Conservation (phyloP, 192 early-diverging fungal species). For the Phycomyces blakesleeanus region DNA sequence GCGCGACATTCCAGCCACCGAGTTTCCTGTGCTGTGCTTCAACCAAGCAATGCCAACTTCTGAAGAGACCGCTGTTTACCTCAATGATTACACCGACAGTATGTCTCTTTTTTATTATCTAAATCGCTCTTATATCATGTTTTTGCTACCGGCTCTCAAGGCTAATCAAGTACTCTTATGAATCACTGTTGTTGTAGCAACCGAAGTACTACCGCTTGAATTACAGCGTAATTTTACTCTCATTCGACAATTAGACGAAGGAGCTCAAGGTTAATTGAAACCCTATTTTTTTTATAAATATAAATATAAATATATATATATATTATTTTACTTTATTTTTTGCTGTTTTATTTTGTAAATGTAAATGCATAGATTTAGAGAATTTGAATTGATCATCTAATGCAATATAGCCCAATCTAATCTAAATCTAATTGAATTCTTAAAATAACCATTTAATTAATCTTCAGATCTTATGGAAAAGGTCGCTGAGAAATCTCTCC, state of each 20-base stretch:
- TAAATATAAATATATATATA: too few relatives aligned
- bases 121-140: too few relatives aligned
- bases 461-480: slow-evolving; percentile 57
- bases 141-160: too few relatives aligned
- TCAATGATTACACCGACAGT: slow-evolving; percentile 9
- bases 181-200: slow-evolving; percentile 34
- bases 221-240: slow-evolving; percentile 81
- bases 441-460: too few relatives aligned
- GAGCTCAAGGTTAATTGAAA: slow-evolving; percentile 48
- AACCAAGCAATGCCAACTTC: not conserved
- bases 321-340: too few relatives aligned
- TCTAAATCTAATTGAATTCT: too few relatives aligned
- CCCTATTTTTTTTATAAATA: too few relatives aligned
- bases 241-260: slow-evolving; percentile 87
- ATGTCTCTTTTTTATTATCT: not conserved
- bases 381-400: too few relatives aligned
- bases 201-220: slow-evolving; percentile 70
- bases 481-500: slow-evolving; percentile 55
- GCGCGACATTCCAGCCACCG: not conserved
- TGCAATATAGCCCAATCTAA: not conserved
- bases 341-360: too few relatives aligned
- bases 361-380: too few relatives aligned
- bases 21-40: not conserved
- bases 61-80: slow-evolving; percentile 5
- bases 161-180: too few relatives aligned